phyloP scores from a whole-genome alignment of 106 monocot species.

The Narthecium ossifragum region DNA sequence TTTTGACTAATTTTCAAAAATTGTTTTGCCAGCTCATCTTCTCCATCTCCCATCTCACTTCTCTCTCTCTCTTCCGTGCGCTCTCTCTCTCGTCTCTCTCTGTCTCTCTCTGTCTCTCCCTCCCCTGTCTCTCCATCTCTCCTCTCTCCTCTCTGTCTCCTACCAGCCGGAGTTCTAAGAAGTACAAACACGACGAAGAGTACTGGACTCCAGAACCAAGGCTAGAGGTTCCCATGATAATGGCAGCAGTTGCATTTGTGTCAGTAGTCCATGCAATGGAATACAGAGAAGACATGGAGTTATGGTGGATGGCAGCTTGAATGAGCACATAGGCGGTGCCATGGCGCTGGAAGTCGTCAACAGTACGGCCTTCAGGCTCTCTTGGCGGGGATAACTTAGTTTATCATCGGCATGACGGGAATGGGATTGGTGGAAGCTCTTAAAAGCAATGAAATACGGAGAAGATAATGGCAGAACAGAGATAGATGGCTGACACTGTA shows the following conservation, averaged over 20 bases:
- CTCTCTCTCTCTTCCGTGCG: too few species aligned
- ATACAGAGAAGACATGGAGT: slow-evolving; percentile 31
- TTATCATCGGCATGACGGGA: slow-evolving; percentile 39
- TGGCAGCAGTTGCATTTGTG: slow-evolving; percentile 34
- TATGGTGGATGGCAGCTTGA: slow-evolving; percentile 7
- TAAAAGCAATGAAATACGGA: slow-evolving; percentile 8
- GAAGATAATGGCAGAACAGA: slow-evolving; percentile 3
- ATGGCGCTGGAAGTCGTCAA: slow-evolving; percentile 60
- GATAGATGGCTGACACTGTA: too few species aligned
- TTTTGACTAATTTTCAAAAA: too few species aligned
- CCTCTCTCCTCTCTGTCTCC: too few species aligned
- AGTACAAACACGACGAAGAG: slow-evolving; percentile 24
- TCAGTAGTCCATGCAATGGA: slow-evolving; percentile 21
- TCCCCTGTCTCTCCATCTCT: too few species aligned
- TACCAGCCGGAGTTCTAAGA: background rate
- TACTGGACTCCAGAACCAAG: slow-evolving; percentile 61
- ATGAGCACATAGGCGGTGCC: slow-evolving; percentile 50
- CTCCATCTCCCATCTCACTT: too few species aligned
- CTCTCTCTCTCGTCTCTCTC: too few species aligned
- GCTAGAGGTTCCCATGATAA: slow-evolving; percentile 18
- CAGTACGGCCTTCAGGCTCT: slow-evolving; percentile 63
- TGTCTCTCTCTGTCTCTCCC: too few species aligned
- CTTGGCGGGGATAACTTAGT: slow-evolving; percentile 76
- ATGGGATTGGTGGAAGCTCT: slow-evolving; percentile 28
- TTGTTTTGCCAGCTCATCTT: too few species aligned